phyloP scores from a whole-genome alignment of 306 rosid species.

The Canavalia ensiformis region DNA sequence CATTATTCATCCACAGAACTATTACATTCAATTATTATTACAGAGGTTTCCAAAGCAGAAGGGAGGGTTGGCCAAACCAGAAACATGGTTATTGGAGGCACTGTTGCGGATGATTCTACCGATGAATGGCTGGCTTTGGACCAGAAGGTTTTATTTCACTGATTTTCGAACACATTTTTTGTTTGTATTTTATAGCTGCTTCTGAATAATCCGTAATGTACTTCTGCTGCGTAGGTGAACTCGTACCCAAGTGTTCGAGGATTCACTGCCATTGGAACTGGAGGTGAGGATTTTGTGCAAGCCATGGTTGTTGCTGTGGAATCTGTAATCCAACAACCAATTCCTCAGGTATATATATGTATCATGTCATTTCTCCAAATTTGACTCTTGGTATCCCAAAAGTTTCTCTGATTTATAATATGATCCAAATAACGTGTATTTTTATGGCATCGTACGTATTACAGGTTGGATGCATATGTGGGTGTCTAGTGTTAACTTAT shows the following conservation, averaged over 20 bases:
- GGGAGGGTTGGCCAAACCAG: constrained; percentile 86
- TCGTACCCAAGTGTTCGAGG: constrained; percentile 85
- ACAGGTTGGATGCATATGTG: background rate
- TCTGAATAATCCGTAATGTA: background rate
- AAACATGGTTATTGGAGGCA: constrained; percentile 79
- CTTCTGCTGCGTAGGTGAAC: constrained; percentile 60
- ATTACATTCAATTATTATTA: background rate
- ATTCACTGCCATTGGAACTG: constrained; percentile 86
- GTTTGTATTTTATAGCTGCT: background rate
- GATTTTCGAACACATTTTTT: background rate
- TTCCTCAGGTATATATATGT: constrained; percentile 65
- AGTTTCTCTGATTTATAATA: background rate
- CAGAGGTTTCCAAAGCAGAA: constrained; percentile 82
- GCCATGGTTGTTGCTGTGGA: constrained; percentile 86
- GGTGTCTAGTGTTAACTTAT: background rate
- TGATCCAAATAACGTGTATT: background rate
- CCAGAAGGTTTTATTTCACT: constrained; percentile 68
- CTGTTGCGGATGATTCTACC: constrained; percentile 72
- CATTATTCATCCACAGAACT: too few species aligned
- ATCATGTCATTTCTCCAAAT: background rate
- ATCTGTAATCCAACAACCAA: constrained; percentile 73
- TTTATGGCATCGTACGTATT: background rate
- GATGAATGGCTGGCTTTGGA: constrained; percentile 81
- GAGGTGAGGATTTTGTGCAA: constrained; percentile 85
- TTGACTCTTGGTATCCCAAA: constrained; percentile 21